Percentiles rank a stretch among this genome's conserved stretches.
phyloP scores from a whole-genome alignment of 805 yeast genomes.

The Spathaspora gorwiae region DNA sequence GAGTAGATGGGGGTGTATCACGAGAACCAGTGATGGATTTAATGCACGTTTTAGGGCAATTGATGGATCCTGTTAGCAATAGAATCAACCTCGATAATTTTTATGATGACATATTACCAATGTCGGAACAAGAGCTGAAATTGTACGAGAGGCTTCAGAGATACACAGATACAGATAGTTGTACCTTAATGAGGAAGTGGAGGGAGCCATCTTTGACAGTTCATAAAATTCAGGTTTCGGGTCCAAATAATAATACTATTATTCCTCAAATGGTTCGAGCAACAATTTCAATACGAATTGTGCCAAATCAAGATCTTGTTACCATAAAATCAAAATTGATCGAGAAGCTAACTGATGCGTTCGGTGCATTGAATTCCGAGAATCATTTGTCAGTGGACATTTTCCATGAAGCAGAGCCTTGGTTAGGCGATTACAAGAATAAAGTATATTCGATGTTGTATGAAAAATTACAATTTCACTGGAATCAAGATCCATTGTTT shows the following conservation, averaged over 20 bases:
- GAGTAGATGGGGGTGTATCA: conserved; percentile 90
- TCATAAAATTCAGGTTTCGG: conserved; percentile 80
- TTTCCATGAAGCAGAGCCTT: conserved; percentile 87
- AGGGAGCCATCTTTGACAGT: conserved; percentile 83
- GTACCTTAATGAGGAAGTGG: conserved; percentile 76
- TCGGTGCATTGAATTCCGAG: conserved; percentile 48
- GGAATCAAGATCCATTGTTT: conserved; percentile 81
- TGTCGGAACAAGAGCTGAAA: conserved; percentile 53
- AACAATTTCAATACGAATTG: conserved; percentile 75
- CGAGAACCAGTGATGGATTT: conserved; percentile 88
- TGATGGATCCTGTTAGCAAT: conserved; percentile 44
- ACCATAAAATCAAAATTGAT: conserved; percentile 50
- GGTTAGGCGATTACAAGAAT: conserved; percentile 87
- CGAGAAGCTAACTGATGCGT: conserved; percentile 41
- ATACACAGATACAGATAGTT: conserved; percentile 25
- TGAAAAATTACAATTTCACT: conserved; percentile 57
- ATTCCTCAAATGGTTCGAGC: conserved; percentile 81
- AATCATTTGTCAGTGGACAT: conserved; percentile 61
- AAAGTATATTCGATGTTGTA: conserved; percentile 65
- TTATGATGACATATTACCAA: conserved; percentile 59
- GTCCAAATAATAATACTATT: conserved; percentile 85
- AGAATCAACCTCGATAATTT: conserved; percentile 63
- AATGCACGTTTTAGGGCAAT: conserved; percentile 62
- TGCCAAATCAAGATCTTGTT: conserved; percentile 77
- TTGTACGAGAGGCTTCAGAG: conserved; percentile 59